Evolutionary conservation across 495 filamentous ascomycete genomes (phyloP).

Genomic region (Aspergillus heteromorphus): DNA sequence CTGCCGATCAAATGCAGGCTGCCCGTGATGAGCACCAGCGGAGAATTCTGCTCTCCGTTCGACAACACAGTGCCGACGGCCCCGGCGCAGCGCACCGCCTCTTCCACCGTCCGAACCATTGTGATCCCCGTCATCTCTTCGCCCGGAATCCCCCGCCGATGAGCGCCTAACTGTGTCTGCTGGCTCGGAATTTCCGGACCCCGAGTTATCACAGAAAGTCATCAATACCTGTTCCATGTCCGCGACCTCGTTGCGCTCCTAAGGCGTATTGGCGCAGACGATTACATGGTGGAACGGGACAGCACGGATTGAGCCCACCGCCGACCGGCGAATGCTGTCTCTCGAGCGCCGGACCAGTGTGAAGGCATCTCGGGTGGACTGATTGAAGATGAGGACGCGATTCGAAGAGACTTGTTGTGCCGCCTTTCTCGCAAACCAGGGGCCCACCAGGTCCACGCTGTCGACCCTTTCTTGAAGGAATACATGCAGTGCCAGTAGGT

Average conservation of each 20-base stretch:
- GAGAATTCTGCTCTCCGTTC: background rate
- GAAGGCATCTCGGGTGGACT: background rate
- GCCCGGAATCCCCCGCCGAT: background rate
- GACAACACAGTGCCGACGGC: slow-evolving; percentile 18
- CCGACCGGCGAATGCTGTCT: slow-evolving; percentile 56
- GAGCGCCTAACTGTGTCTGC: background rate
- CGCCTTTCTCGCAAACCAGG: background rate
- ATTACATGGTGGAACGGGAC: slow-evolving; percentile 61
- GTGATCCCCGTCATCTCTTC: slow-evolving; percentile 28
- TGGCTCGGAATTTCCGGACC: background rate
- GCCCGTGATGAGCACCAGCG: slow-evolving; percentile 50
- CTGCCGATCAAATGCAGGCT: slow-evolving; percentile 75
- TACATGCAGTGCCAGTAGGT: slow-evolving; percentile 71
- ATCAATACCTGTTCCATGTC: background rate
- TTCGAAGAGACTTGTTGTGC: background rate
- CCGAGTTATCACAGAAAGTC: background rate
- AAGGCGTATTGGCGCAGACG: slow-evolving; percentile 75
- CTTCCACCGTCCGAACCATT: slow-evolving; percentile 65
- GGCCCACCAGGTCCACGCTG: background rate
- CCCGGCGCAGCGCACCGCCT: slow-evolving; percentile 55
- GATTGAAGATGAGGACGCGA: background rate
- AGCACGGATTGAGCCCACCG: slow-evolving; percentile 41
- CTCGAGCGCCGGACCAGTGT: slow-evolving; percentile 52
- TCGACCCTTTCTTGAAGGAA: slow-evolving; percentile 67
- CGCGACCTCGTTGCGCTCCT: slow-evolving; percentile 13